A percentile compares a stretch with the other conserved stretches of the same genome.
Evolutionary conservation across 208 protist genomes (phyloP).

Genomic region (Porcisia hertigi): DNA sequence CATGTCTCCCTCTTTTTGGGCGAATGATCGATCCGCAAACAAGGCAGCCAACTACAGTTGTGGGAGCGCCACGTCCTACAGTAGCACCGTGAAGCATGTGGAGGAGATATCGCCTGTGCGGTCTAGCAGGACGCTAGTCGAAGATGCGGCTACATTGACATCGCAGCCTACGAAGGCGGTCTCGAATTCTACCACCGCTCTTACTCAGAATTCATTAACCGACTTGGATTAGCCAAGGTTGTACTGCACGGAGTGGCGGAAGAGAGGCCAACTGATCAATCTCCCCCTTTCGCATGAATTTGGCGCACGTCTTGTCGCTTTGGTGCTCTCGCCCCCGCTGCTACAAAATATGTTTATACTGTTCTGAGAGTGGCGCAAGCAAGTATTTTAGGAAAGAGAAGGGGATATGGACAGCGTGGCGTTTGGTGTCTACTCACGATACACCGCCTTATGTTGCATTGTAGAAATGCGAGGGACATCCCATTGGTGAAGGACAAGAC

Average conservation of each 20-base stretch:
- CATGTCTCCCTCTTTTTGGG: not conserved
- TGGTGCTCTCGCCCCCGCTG: not conserved
- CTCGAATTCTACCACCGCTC: not conserved
- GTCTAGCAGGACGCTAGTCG: not conserved
- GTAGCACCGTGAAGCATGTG: slow-evolving; percentile 3
- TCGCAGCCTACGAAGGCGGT: not conserved
- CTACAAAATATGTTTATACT: not conserved
- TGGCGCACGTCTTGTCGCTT: not conserved
- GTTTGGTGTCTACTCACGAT: not conserved
- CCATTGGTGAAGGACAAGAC: not conserved
- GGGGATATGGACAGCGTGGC: not conserved
- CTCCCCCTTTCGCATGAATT: too few relatives aligned
- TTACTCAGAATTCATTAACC: not conserved
- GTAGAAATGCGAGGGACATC: not conserved
- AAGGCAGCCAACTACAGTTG: not conserved
- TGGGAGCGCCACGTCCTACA: not conserved
- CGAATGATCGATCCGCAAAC: not conserved
- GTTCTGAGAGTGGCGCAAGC: not conserved
- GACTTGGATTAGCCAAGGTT: not conserved
- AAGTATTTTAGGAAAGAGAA: not conserved
- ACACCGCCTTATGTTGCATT: not conserved
- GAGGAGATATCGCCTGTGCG: not conserved
- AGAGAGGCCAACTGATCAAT: not conserved
- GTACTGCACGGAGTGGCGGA: too few relatives aligned
- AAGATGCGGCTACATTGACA: not conserved